A percentile compares a stretch with the other conserved stretches of the same genome.
Evolutionary conservation across 495 filamentous ascomycete genomes (phyloP).

Genomic region (Usnea hakonensis): DNA sequence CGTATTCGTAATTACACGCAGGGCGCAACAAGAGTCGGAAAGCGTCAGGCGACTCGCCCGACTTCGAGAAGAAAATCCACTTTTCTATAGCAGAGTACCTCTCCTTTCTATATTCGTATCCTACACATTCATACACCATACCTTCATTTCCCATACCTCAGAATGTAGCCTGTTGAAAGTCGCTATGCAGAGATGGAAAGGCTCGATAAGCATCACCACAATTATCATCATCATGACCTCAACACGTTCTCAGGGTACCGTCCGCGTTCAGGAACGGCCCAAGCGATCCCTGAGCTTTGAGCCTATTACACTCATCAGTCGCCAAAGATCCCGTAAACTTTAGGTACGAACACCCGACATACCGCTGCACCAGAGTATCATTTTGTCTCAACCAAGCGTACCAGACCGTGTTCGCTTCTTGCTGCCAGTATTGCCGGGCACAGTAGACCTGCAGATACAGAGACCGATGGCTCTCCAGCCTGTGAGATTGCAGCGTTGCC

Average conservation of each 20-base stretch:
- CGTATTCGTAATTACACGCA: no score
- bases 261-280: slow-evolving; percentile 7
- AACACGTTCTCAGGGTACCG: background rate
- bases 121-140: no score
- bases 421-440: slow-evolving; percentile 4
- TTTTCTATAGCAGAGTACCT: no score
- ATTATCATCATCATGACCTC: background rate
- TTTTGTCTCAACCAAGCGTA: slow-evolving; percentile 5
- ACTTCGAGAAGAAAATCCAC: no score
- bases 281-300: slow-evolving; percentile 1
- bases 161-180: background rate
- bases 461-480: background rate
- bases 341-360: background rate
- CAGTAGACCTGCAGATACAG: background rate
- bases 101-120: no score
- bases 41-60: no score
- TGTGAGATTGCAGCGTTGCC: background rate
- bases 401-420: slow-evolving; percentile 10
- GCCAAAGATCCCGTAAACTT: background rate
- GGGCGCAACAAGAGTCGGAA: no score
- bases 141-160: background rate
- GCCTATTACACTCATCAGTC: background rate
- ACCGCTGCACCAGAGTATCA: slow-evolving; percentile 1
- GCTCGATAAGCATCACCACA: no score
- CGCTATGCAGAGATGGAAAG: background rate